Percentiles rank a stretch among this genome's conserved stretches.
phyloP scores from a whole-genome alignment of 2,329 filamentous ascomycete genomes.

The Penicillium sp. region DNA sequence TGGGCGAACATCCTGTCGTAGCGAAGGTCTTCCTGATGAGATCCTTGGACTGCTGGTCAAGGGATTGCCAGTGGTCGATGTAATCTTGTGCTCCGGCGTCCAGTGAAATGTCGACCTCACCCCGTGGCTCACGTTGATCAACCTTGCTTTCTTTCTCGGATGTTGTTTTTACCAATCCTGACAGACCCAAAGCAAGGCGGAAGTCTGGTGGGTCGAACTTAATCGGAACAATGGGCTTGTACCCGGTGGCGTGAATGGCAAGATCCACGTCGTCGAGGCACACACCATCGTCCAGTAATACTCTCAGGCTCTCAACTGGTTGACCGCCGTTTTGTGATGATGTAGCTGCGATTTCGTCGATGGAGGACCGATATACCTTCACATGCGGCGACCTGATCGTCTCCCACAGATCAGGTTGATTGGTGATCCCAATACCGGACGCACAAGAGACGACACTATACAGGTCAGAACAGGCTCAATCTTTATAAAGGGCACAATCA shows the following conservation, averaged over 20 bases:
- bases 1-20: slow-evolving; percentile 2
- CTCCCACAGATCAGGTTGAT: slow-evolving; percentile 29
- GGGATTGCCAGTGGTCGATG: slow-evolving; percentile 14
- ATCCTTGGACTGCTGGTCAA: slow-evolving; percentile 13
- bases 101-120: not conserved
- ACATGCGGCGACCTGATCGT: slow-evolving; percentile 23
- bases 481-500: too few species aligned
- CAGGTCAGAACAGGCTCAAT: not conserved
- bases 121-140: not conserved
- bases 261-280: slow-evolving; percentile 21
- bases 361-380: slow-evolving; percentile 23
- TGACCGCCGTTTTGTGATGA: not conserved
- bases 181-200: slow-evolving; percentile 19
- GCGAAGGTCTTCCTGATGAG: slow-evolving; percentile 10
- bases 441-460: slow-evolving; percentile 25
- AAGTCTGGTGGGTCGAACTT: slow-evolving; percentile 19
- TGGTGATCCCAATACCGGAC: slow-evolving; percentile 26
- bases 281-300: slow-evolving; percentile 13
- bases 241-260: slow-evolving; percentile 28
- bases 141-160: not conserved
- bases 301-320: not conserved
- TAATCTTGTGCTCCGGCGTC: not conserved
- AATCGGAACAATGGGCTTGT: slow-evolving; percentile 24
- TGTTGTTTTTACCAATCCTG: not conserved
- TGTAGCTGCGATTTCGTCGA: slow-evolving; percentile 6